These are phyloP conservation scores for Colletotrichum zoysiae DNA, from an alignment of 2,329 filamentous ascomycete species.

Conservation along the genomic window DNA sequence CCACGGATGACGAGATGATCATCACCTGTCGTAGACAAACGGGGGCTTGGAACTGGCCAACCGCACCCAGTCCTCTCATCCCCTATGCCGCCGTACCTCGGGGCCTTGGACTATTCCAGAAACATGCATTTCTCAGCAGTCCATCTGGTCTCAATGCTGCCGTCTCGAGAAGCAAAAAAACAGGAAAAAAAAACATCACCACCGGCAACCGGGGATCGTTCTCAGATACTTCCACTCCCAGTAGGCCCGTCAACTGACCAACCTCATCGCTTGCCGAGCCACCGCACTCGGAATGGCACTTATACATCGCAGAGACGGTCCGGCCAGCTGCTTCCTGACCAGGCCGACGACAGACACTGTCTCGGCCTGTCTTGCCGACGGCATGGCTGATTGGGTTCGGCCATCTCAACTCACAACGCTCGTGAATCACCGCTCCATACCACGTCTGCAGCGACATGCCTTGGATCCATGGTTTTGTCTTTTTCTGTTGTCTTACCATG, in stretches of 20 bases:
- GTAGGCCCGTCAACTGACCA: no score
- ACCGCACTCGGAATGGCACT: neutral
- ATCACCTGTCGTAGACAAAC: neutral
- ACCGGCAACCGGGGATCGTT: neutral
- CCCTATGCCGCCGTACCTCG: neutral
- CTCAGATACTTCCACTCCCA: neutral
- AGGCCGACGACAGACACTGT: neutral
- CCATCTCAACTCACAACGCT: slow-evolving; percentile 1
- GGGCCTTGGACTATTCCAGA: slow-evolving; percentile 7
- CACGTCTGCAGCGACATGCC: neutral
- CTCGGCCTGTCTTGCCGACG: neutral
- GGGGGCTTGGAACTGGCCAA: neutral
- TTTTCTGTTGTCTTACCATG: neutral
- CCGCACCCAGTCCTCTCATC: neutral
- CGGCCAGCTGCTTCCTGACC: slow-evolving; percentile 9
- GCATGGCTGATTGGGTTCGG: slow-evolving; percentile 9
- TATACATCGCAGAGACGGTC: slow-evolving; percentile 7
- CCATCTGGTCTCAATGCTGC: neutral
- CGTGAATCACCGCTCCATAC: slow-evolving; percentile 14
- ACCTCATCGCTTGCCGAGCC: slow-evolving; percentile 19
- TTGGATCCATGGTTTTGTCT: neutral
- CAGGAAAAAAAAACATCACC: neutral
- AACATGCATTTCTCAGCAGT: neutral
- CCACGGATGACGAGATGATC: neutral
- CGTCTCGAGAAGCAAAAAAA: no score